Evolutionary conservation across 2,329 filamentous ascomycete species (phyloP), one percentile per base, ranked within the genome.

Genomic region (Cercospora sesami): DNA sequence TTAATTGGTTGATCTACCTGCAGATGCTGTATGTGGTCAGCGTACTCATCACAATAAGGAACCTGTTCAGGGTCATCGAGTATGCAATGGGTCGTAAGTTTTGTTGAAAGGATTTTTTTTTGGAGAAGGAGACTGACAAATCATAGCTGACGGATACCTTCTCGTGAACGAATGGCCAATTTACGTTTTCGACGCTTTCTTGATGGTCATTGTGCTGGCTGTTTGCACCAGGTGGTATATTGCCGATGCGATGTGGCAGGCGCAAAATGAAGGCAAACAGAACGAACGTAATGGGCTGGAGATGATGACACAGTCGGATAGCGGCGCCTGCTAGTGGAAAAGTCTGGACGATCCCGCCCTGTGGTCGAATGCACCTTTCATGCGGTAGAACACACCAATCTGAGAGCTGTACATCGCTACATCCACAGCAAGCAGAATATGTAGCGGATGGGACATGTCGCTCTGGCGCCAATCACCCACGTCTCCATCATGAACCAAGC

Each of bases 31-130:
- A 86, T 69, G 55, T 71, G 1, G 77, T 78, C 26, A 81, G 78
- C 65, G 68, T 72, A 0, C 73, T 86, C 16, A 85, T 86, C 70
- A 73, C 86, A 63, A 59, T 85, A 4, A 79, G 85, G 21, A 81
- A 76, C 12, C 66, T 85, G 2, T 85, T 85, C 64, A 79, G 85
- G 28, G 78, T 86, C 5, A 74, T 81, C 7, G 84, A 86, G 76
- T 87, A 83, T 67, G 68, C 77, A 0, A 72, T 80, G 71, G 83
- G 84, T 1, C 76, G 80, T 48, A 48, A 48, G 31, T 33, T 12
- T 3, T 12, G 10, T 5, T 10, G 1, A 9, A 33, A 12, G 4
- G 31, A 12, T 9, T 8, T 48, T 9, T 10, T 48, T 10, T 5
- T 1, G n/a, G n/a, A 21, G n/a, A 21, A 18, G 8, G 9, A 1